Evolutionary conservation across 352 stramenopile species (phyloP).

Genomic region (Pythium oligandrum): DNA sequence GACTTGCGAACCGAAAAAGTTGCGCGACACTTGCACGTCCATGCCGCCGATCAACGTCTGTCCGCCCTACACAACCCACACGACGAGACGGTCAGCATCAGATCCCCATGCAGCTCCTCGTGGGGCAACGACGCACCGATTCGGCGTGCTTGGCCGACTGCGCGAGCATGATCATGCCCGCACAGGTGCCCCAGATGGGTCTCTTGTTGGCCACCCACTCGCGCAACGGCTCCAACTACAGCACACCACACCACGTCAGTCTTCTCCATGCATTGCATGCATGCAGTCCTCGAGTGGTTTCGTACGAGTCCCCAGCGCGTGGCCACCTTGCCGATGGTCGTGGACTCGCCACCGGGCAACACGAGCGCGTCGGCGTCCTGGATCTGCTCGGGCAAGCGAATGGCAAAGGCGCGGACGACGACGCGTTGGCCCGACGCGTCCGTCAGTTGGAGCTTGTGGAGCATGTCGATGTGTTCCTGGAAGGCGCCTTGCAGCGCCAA

Average conservation of each 20-base stretch:
- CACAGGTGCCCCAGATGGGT: slow-evolving; percentile 96
- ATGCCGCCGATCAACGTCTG: slow-evolving; percentile 94
- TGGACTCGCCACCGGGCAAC: slow-evolving; percentile 94
- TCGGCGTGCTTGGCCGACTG: slow-evolving; percentile 77
- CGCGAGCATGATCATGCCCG: slow-evolving; percentile 96
- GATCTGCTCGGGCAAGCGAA: slow-evolving; percentile 80
- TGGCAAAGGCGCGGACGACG: slow-evolving; percentile 51
- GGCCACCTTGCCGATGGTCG: slow-evolving; percentile 92
- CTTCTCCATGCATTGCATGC: neutral
- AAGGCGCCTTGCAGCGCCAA: slow-evolving; percentile 90
- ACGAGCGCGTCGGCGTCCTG: slow-evolving; percentile 88
- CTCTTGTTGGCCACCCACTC: slow-evolving; percentile 63
- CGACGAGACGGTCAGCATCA: neutral
- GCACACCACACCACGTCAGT: neutral
- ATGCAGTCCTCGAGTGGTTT: neutral
- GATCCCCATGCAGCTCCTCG: too few relatives aligned
- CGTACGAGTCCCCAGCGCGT: slow-evolving; percentile 66
- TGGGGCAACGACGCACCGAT: slow-evolving; percentile 37
- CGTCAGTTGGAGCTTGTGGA: slow-evolving; percentile 38
- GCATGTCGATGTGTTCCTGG: slow-evolving; percentile 87
- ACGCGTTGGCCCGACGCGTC: slow-evolving; percentile 23
- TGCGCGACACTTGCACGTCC: slow-evolving; percentile 94
- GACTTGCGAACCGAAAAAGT: slow-evolving; percentile 97
- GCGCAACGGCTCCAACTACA: slow-evolving; percentile 58
- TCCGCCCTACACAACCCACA: slow-evolving; percentile 48